Evolutionary conservation across 441 rosid species (phyloP).

Genomic region (Corymbia citriodora): DNA sequence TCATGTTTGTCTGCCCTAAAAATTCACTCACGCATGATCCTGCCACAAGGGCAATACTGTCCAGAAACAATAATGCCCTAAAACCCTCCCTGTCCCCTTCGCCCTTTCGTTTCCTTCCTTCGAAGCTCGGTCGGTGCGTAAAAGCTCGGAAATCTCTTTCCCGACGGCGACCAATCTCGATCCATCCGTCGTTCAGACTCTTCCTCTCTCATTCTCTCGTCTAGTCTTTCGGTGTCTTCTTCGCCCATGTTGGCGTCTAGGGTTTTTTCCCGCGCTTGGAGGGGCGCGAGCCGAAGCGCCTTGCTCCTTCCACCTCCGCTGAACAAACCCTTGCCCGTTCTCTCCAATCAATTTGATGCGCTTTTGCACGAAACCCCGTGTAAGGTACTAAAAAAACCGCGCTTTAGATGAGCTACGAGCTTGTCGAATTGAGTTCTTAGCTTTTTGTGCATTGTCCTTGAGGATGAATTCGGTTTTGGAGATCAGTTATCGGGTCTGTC

Average conservation of each 20-base stretch:
- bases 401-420: conserved; percentile 16
- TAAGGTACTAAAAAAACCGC: conserved; percentile 28
- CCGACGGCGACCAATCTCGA: not conserved
- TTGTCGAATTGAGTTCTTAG: conserved; percentile 37
- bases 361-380: conserved; percentile 19
- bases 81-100: not conserved
- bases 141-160: not conserved
- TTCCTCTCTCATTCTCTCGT: not conserved
- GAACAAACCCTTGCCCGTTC: conserved; percentile 31
- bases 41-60: not conserved
- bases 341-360: conserved; percentile 32
- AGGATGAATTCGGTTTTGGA: not conserved
- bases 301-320: conserved; percentile 27
- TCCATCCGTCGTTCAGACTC: not conserved
- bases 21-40: not conserved
- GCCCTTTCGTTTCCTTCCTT: not conserved
- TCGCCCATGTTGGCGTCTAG: conserved; percentile 37
- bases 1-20: not conserved
- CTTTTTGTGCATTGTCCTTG: not conserved
- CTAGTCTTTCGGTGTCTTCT: not conserved
- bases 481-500: not conserved
- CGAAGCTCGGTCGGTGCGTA: not conserved
- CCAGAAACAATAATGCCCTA: not conserved
- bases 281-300: conserved; percentile 43
- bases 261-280: conserved; percentile 42